Evolutionary conservation across 2,329 filamentous ascomycete genomes (phyloP), one percentile per base, ranked within the genome.

Genomic region (Beauveria sp.): DNA sequence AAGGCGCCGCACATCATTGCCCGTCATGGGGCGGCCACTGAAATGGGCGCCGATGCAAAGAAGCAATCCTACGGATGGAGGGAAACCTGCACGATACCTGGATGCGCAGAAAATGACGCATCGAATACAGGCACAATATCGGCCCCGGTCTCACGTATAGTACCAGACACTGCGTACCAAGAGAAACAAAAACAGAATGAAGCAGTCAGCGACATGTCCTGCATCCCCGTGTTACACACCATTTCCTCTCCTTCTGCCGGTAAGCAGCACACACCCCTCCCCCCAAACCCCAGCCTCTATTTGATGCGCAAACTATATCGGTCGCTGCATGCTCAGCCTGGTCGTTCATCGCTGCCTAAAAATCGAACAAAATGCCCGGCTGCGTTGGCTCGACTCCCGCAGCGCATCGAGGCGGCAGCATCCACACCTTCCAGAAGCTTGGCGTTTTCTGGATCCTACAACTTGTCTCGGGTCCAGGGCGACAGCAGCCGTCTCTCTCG

Each of bases 361-460:
- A 34, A 44, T n/a, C 24, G 26, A 37, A 34, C 18, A 37, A 50
- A 51, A 34, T 37, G 34, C 34, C 34, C 34, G 51, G 51, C 24
- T 54, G 51, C n/a, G 37, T 43, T 54, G 20, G 22, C 37, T 54
- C 22, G 34, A 34, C 18, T 43, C 51, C 51, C 37, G 37, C 37
- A 34, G 34, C 30, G 10, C 34, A 50, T 40, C 46, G 44, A 50
- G 28, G 20, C 55, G 30, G 22, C 24, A 9, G 14, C 34, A 26
- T 50, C 55, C 51, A 58, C 30, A 58, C 44, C 55, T 58, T 58
- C 55, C 37, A 58, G 55, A 58, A 58, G 55, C 46, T 43, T 58
- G 55, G 30, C 55, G 24, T 18, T 41, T 16, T 9, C 24, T 37
- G 34, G 34, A 37, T 37, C 34, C 12, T 37, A 5, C 34, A 37